These are phyloP conservation scores for Trichoderma breve DNA, from an alignment of 2,329 filamentous ascomycete species.

Conservation along the genomic window DNA sequence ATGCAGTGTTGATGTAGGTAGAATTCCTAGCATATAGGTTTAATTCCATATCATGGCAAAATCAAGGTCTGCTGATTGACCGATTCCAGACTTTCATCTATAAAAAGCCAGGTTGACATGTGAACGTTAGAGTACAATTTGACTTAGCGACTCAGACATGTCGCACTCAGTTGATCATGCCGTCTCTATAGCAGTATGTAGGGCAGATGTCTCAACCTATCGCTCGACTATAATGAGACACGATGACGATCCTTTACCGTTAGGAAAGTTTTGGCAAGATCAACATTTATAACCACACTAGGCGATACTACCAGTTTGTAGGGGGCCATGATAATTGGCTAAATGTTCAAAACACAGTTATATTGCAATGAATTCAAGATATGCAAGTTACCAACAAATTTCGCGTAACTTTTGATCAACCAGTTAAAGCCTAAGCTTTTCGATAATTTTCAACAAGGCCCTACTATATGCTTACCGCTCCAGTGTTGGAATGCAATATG, in stretches of 20 bases:
- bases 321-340: background rate
- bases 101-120: background rate
- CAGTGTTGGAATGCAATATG: background rate
- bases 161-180: background rate
- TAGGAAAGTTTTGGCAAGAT: background rate
- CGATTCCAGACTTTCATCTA: background rate
- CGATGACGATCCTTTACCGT: background rate
- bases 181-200: background rate
- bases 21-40: background rate
- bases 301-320: background rate
- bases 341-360: background rate
- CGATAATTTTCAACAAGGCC: background rate
- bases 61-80: background rate
- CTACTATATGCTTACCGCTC: background rate
- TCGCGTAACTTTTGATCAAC: rapidly evolving
- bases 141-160: background rate
- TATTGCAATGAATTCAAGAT: background rate
- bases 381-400: background rate
- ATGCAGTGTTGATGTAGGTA: background rate
- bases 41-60: background rate
- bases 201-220: background rate
- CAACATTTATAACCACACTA: background rate
- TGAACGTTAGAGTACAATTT: background rate
- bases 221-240: background rate
- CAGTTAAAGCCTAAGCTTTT: background rate